phyloP scores from a whole-genome alignment of 176 grass and related monocot genomes.

The Ensete glaucum region DNA sequence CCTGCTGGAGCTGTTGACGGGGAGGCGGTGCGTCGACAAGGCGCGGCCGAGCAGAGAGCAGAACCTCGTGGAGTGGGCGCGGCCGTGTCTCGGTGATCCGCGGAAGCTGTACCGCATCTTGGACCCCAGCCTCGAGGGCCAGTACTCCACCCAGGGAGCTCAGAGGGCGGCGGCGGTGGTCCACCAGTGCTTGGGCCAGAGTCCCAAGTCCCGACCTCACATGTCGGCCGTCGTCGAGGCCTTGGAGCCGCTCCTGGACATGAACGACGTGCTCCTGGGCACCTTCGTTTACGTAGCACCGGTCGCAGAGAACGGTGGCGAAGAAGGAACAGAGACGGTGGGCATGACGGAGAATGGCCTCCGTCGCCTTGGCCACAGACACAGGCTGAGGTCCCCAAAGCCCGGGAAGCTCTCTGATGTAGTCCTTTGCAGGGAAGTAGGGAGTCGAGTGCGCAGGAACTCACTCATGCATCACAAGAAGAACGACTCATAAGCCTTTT shows the following conservation, averaged over 20 bases:
- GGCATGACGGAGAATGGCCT: background rate
- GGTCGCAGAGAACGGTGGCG: background rate
- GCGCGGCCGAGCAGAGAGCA: background rate
- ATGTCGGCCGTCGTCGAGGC: conserved; percentile 10
- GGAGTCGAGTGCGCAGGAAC: background rate
- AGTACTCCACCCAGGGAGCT: background rate
- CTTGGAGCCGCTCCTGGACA: conserved; percentile 4
- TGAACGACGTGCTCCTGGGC: background rate
- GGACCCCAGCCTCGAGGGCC: conserved; percentile 3
- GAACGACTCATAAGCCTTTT: background rate
- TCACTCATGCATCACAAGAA: background rate
- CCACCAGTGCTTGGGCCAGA: conserved; percentile 10
- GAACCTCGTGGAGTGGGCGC: conserved; percentile 6
- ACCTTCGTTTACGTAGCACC: conserved; percentile 2
- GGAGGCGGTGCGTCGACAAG: conserved; percentile 8
- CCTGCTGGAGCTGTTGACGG: conserved; percentile 5
- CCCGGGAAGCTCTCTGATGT: background rate
- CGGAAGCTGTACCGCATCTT: conserved; percentile 1
- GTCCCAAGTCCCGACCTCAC: conserved; percentile 6
- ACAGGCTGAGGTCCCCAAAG: background rate
- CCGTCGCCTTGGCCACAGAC: background rate
- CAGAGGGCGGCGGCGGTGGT: background rate
- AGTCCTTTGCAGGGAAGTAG: background rate
- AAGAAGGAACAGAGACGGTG: too few species aligned
- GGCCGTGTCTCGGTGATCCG: background rate